Conservation (phyloP, 805 yeast species). For the Kuraishia ogatae region DNA sequence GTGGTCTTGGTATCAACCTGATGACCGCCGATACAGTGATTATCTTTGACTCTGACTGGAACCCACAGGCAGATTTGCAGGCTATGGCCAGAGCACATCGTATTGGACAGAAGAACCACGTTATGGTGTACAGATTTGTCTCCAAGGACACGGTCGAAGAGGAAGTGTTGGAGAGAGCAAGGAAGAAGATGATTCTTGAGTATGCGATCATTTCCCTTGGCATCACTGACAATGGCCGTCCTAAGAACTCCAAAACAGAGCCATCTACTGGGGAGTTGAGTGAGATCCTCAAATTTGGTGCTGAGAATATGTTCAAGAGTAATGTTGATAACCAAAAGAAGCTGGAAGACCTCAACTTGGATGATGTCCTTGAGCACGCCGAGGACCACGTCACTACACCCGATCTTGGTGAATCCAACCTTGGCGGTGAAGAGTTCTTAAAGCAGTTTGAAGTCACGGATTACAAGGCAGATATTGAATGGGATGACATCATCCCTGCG, state of each 20-base stretch:
- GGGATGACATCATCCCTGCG: slow-evolving; percentile 99
- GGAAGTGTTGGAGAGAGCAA: slow-evolving; percentile 91
- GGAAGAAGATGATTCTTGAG: slow-evolving; percentile 96
- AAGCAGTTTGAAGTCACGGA: slow-evolving; percentile 98
- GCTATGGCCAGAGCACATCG: slow-evolving; percentile 99
- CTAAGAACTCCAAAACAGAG: slow-evolving; percentile 49
- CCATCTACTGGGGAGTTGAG: slow-evolving; percentile 81
- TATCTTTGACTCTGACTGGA: slow-evolving; percentile 98
- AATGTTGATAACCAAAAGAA: slow-evolving; percentile 83
- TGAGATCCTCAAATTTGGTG: slow-evolving; percentile 95
- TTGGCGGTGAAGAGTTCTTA: slow-evolving; percentile 96
- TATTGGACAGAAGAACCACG: slow-evolving; percentile 98
- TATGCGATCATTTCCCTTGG: slow-evolving; percentile 96
- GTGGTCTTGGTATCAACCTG: slow-evolving; percentile 95
- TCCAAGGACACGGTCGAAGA: slow-evolving; percentile 98
- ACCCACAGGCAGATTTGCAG: slow-evolving; percentile 97
- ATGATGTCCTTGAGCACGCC: slow-evolving; percentile 92
- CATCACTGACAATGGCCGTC: slow-evolving; percentile 62
- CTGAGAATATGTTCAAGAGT: slow-evolving; percentile 97
- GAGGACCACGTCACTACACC: slow-evolving; percentile 97
- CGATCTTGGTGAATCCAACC: slow-evolving; percentile 91
- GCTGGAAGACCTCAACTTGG: slow-evolving; percentile 89
- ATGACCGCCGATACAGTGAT: slow-evolving; percentile 99
- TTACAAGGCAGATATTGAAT: slow-evolving; percentile 94
- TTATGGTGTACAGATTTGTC: slow-evolving; percentile 95